These are phyloP conservation scores for Bisporella sp. DNA, from an alignment of 2,329 filamentous ascomycete genomes.

Conservation along the genomic window DNA sequence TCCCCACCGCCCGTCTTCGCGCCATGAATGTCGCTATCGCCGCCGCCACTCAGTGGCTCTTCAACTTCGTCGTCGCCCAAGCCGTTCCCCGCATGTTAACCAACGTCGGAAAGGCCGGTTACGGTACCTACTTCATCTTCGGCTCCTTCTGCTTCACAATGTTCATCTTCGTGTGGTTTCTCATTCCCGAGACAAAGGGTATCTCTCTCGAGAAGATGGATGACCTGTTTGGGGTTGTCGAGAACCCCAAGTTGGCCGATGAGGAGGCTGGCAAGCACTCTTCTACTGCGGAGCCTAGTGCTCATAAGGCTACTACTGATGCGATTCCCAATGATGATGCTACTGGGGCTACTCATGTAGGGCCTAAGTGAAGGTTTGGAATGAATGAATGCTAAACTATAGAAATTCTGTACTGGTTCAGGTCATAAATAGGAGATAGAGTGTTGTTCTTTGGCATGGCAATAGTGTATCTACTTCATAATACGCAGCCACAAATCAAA, in stretches of 20 bases:
- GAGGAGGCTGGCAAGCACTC: background rate
- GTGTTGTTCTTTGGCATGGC: background rate
- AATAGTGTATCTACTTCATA: too few species aligned
- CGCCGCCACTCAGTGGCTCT: constrained; percentile 65
- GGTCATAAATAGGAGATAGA: background rate
- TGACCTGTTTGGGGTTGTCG: constrained; percentile 3
- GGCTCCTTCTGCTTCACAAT: constrained; percentile 58
- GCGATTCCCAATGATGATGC: background rate
- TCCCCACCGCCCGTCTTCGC: constrained; percentile 59
- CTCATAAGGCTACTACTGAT: background rate
- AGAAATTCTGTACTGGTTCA: background rate
- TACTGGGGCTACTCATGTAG: background rate
- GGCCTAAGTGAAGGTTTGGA: background rate
- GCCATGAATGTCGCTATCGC: constrained; percentile 62
- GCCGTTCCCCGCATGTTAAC: constrained; percentile 32
- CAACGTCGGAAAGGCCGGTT: constrained; percentile 37
- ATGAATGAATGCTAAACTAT: background rate
- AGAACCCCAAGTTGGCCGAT: background rate
- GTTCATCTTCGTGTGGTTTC: constrained; percentile 31
- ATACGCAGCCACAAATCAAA: too few species aligned
- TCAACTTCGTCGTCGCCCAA: constrained; percentile 58
- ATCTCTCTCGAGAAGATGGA: constrained; percentile 44
- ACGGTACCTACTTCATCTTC: constrained; percentile 63
- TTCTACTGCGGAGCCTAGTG: background rate
- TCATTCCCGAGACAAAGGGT: constrained; percentile 62